phyloP scores from a whole-genome alignment of 768 basidiomycete species.

The Rhizopogon vulgaris region DNA sequence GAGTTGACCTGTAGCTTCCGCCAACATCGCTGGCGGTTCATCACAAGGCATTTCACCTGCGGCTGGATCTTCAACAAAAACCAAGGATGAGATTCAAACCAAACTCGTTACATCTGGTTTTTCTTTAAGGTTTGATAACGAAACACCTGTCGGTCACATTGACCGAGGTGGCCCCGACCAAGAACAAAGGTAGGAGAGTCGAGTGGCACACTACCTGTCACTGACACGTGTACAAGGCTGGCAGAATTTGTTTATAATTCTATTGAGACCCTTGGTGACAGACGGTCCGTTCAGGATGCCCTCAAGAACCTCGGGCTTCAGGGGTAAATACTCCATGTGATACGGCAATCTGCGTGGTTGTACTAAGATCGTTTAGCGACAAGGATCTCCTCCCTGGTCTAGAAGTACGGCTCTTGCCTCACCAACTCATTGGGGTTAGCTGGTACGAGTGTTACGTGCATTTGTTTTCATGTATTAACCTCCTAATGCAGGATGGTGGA shows the following conservation, averaged over 20 bases:
- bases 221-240: slow-evolving; percentile 31
- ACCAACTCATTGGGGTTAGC: slow-evolving; percentile 72
- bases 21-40: not conserved
- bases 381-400: slow-evolving; percentile 61
- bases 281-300: slow-evolving; percentile 44
- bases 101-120: slow-evolving; percentile 25
- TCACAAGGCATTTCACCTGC: not conserved
- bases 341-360: not conserved
- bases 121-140: slow-evolving; percentile 42
- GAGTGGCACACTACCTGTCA: not conserved
- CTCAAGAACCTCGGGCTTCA: slow-evolving; percentile 46
- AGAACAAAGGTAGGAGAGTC: slow-evolving; percentile 32
- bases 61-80: not conserved
- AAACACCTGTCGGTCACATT: slow-evolving; percentile 41
- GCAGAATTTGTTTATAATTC: slow-evolving; percentile 56
- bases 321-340: slow-evolving; percentile 29
- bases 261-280: slow-evolving; percentile 52
- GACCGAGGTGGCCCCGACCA: slow-evolving; percentile 60
- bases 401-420: slow-evolving; percentile 63
- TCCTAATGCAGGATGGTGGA: slow-evolving; percentile 53
- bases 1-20: not conserved
- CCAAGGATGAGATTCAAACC: not conserved
- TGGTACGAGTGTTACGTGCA: slow-evolving; percentile 36
- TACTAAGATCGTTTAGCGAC: slow-evolving; percentile 27
- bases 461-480: not conserved